These are phyloP conservation scores for Lodderomyces margitis DNA, from an alignment of 1,139 yeast species.

Conservation along the genomic window DNA sequence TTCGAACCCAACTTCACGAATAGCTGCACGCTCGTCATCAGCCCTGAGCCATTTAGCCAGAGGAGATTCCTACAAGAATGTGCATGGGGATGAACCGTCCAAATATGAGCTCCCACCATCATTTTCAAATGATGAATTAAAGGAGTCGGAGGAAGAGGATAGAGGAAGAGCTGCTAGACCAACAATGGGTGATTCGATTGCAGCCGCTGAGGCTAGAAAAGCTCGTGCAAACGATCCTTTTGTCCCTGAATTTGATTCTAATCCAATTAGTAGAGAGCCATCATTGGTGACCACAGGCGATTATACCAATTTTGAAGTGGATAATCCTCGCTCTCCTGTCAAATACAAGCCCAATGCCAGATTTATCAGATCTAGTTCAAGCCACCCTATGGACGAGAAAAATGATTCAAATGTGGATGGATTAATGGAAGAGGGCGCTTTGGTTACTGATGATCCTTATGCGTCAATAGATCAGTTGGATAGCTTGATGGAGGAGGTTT, in stretches of 20 bases:
- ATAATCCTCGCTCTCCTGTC: slow-evolving; percentile 55
- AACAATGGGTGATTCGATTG: slow-evolving; percentile 51
- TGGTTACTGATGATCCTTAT: slow-evolving; percentile 48
- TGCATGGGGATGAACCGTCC: slow-evolving; percentile 38
- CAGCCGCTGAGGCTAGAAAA: slow-evolving; percentile 44
- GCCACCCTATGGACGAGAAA: slow-evolving; percentile 35
- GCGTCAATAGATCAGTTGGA: slow-evolving; percentile 40
- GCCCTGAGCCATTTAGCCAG: slow-evolving; percentile 58
- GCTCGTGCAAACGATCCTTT: slow-evolving; percentile 27
- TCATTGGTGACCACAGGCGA: slow-evolving; percentile 51
- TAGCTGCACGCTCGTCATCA: slow-evolving; percentile 24
- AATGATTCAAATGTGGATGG: slow-evolving; percentile 43
- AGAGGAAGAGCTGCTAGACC: slow-evolving; percentile 45
- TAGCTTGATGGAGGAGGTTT: slow-evolving; percentile 41
- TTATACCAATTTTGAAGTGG: slow-evolving; percentile 48
- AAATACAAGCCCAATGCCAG: slow-evolving; percentile 26
- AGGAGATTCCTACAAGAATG: slow-evolving; percentile 62
- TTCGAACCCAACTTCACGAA: slow-evolving; percentile 25
- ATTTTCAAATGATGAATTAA: slow-evolving; percentile 26
- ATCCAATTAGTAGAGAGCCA: slow-evolving; percentile 32
- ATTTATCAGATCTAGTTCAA: slow-evolving; percentile 1
- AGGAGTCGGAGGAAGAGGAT: slow-evolving; percentile 32
- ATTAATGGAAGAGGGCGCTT: slow-evolving; percentile 45
- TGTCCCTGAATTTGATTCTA: slow-evolving; percentile 11
- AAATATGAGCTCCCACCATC: slow-evolving; percentile 47